Conservation (phyloP, 2,329 filamentous ascomycete genomes). For the Pyrenophora tritici-repentis region DNA sequence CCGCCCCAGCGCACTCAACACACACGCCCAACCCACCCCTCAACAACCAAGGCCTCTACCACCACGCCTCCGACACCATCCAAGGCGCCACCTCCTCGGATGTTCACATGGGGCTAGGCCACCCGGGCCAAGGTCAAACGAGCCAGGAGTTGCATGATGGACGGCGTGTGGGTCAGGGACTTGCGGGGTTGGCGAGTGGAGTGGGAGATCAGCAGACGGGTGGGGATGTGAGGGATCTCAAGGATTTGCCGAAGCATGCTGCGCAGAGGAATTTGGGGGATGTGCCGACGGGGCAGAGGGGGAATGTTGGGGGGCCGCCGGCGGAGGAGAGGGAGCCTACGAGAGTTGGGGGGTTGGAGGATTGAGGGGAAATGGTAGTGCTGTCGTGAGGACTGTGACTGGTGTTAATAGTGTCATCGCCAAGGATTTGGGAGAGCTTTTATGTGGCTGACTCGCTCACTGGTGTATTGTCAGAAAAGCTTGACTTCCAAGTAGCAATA, state of each 20-base stretch:
- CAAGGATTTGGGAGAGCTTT: no score
- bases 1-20: constrained; percentile 59
- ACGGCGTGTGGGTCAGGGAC: constrained; percentile 50
- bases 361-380: no score
- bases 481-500: no score
- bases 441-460: no score
- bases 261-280: constrained; percentile 48
- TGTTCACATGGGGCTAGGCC: constrained; percentile 59
- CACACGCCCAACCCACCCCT: constrained; percentile 54
- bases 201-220: constrained; percentile 11
- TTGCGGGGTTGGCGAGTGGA: constrained; percentile 50
- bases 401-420: no score
- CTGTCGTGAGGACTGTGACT: no score
- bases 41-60: constrained; percentile 50
- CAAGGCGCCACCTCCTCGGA: constrained; percentile 58
- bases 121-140: constrained; percentile 57
- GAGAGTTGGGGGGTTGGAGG: no score
- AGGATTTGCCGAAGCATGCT: constrained; percentile 43
- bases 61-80: constrained; percentile 54
- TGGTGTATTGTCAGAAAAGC: no score
- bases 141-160: constrained; percentile 57
- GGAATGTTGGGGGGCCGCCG: constrained; percentile 33
- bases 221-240: constrained; percentile 22
- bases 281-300: constrained; percentile 41
- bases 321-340: constrained; percentile 47